These are phyloP conservation scores for Boletus smithii DNA, from an alignment of 1,284 basidiomycete genomes.

Conservation along the genomic window DNA sequence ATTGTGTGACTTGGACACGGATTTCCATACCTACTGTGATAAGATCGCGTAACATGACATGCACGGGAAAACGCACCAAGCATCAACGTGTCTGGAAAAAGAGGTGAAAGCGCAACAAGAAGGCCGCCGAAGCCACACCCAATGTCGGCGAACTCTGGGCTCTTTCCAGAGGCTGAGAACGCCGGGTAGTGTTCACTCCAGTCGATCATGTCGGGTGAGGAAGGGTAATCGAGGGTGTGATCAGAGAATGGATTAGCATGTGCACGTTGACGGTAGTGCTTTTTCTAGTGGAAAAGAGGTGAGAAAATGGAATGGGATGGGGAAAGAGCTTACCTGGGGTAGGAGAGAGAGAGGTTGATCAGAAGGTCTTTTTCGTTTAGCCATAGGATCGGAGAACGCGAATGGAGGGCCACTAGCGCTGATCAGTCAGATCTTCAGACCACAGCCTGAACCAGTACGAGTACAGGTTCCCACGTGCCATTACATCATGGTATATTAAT, in stretches of 20 bases:
- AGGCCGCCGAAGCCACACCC: slow-evolving; percentile 98
- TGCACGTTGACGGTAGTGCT: slow-evolving; percentile 94
- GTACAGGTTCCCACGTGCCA: slow-evolving; percentile 23
- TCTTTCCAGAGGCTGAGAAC: slow-evolving; percentile 54
- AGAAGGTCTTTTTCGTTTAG: slow-evolving; percentile 28
- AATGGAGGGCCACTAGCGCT: no score
- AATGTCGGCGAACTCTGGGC: slow-evolving; percentile 93
- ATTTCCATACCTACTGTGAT: slow-evolving; percentile 85
- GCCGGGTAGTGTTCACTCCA: slow-evolving; percentile 86
- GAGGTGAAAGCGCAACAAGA: slow-evolving; percentile 84
- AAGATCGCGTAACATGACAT: background rate
- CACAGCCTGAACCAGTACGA: no score
- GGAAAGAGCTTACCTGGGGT: slow-evolving; percentile 26
- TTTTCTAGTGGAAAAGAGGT: slow-evolving; percentile 60
- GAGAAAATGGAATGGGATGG: background rate
- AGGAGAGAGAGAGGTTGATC: slow-evolving; percentile 15
- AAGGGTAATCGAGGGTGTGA: slow-evolving; percentile 88
- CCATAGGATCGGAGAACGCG: no score
- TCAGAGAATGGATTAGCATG: slow-evolving; percentile 99
- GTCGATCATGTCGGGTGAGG: slow-evolving; percentile 76
- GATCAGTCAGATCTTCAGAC: no score
- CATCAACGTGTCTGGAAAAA: slow-evolving; percentile 92
- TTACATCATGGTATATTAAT: background rate
- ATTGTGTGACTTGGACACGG: slow-evolving; percentile 93
- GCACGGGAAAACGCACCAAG: slow-evolving; percentile 62